Percentiles rank a stretch among this genome's conserved stretches.
These are phyloP conservation scores for Allium sativum DNA, from an alignment of 106 monocot species.

Conservation along the genomic window DNA sequence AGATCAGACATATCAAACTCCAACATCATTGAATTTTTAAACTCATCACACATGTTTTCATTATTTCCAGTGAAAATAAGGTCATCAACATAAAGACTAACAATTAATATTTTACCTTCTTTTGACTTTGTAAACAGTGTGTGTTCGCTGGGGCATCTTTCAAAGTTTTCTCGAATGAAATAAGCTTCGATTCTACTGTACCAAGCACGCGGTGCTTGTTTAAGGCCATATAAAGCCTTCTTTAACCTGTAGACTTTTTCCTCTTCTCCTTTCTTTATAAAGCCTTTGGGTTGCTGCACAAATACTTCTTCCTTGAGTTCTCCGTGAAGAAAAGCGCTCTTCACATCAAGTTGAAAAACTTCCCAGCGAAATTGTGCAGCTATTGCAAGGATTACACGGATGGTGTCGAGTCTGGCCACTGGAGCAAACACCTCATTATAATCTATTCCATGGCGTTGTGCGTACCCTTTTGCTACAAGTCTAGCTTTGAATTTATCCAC, in stretches of 20 bases:
- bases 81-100: conserved; percentile 6
- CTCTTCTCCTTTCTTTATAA: conserved; percentile 1
- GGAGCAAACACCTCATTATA: conserved; percentile 11
- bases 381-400: neutral
- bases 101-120: conserved; percentile 1
- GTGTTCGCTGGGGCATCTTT: conserved; percentile 3
- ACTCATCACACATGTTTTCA: conserved; percentile 1
- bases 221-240: conserved; percentile 2
- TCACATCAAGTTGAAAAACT: neutral
- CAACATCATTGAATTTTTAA: conserved; percentile 8
- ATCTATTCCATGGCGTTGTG: neutral
- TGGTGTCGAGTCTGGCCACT: neutral
- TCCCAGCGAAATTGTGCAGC: neutral
- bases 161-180: conserved; percentile 1
- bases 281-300: conserved; percentile 7
- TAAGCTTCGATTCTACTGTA: conserved; percentile 3
- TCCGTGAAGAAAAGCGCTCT: conserved; percentile 3
- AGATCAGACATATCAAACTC: conserved; percentile 6
- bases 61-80: conserved; percentile 7
- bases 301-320: conserved; percentile 4
- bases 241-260: conserved; percentile 1
- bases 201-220: conserved; percentile 5
- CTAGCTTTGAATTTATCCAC: neutral
- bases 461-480: conserved; percentile 4
- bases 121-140: conserved; percentile 3